Percentiles rank a stretch among this genome's conserved stretches.
These are phyloP conservation scores for Colletotrichum siamense DNA, from an alignment of 2,329 filamentous ascomycete genomes.

Conservation along the genomic window DNA sequence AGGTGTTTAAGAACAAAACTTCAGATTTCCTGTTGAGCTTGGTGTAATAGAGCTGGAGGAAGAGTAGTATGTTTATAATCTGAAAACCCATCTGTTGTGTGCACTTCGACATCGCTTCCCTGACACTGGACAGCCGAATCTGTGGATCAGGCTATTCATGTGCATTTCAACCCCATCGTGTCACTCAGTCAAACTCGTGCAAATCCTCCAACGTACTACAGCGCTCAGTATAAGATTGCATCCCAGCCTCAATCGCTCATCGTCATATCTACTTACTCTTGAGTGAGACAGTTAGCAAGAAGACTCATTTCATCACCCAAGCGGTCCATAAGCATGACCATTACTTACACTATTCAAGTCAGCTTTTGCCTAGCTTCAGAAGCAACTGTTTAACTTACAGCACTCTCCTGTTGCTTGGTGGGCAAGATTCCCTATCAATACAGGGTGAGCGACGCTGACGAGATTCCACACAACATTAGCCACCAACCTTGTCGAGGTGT, in stretches of 20 bases:
- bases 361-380: neutral
- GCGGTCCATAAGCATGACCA: neutral
- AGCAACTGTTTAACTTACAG: neutral
- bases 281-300: neutral
- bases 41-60: neutral
- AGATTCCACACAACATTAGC: neutral
- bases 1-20: neutral
- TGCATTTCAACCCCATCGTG: neutral
- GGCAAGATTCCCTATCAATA: neutral
- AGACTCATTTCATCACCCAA: neutral
- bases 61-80: neutral
- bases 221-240: neutral
- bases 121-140: neutral
- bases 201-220: neutral
- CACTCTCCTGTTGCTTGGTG: neutral
- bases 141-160: neutral
- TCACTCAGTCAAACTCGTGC: neutral
- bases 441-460: neutral
- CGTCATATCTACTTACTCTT: neutral
- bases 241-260: neutral
- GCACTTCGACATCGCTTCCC: neutral
- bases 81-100: no score
- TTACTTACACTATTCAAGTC: neutral
- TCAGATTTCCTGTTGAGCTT: accelerated
- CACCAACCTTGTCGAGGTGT: neutral